Evolutionary conservation across 2,329 filamentous ascomycete species (phyloP), one percentile per base, ranked within the genome.

Genomic region (Alternaria hordeiaustralica): DNA sequence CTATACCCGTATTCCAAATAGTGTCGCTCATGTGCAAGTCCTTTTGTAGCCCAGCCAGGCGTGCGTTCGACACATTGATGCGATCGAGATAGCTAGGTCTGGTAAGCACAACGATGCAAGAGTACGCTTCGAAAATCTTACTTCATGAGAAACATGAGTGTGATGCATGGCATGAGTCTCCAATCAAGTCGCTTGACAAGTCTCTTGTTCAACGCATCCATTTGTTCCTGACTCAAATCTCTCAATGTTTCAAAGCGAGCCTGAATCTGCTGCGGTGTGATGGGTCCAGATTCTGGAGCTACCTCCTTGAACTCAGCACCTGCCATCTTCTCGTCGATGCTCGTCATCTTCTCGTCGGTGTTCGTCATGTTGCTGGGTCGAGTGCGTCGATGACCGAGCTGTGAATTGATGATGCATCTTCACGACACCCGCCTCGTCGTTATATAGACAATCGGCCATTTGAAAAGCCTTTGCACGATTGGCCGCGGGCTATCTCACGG

Each of bases 1-100:
- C 36, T 33, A 81, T 84, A 21, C 73, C 82, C 26, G 75, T 68
- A 9, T 75, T 79, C 75, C 83, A 84, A n/a, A 80, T 41, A 1
- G 60, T 66, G 47, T 71, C 68, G 18, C 41, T 60, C 65, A 69
- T 70, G 53, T 70, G 36, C 43, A 84, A 71, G 63, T 81, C 79
- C 23, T 74, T 62, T 57, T 81, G 74, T 13, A 82, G 63, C 30
- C 80, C 80, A 21, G 78, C 79, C 20, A 82, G 65, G 47, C 78
- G 76, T 36, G 80, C 80, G 9, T 79, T 79, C 2, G 77, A 76
- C 23, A 81, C 78, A 51, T 81, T 81, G 70, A 81, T 81, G 12
- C 80, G 75, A 51, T 82, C 79, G 11, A 82, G 70, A 53, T 80
- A 81, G 66, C 79, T 60, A 25, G 11, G 20, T 79, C 26, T 13